Base-by-base conservation (phyloP, 768 basidiomycete species). In the Amanita molliuscula region DNA sequence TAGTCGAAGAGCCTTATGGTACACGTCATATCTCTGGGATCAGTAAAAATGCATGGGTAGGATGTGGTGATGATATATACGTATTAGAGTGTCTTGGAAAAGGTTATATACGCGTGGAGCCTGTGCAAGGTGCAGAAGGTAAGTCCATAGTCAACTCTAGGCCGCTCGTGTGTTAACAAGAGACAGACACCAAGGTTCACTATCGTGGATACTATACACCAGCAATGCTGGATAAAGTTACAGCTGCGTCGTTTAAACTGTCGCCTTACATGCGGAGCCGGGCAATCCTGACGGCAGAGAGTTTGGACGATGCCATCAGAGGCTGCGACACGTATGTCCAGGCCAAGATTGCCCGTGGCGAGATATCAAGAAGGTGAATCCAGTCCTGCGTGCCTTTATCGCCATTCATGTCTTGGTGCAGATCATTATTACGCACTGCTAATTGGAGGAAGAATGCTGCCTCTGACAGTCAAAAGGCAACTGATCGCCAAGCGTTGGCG, bases 11-110 rank as follows among this genome's bases (percentile, higher is more conserved):
- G 31, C 70, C 68, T 18, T 75, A 75, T 3, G 78, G 77, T 10
- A 69, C 69, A 23, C 76, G 82, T 10, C 76, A 82, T 55, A 68
- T 87, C 15, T 54, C 64, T 16, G 63, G 62, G 20, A 51, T 85
- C 35, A 90, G 81, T 54, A 64, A 58, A 16, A 72, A 77, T 55
- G 78, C 85, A 4, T 92, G 92, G 92, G 83, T 95, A 6, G 78
- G 79, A 2, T 89, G 87, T 57, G 88, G 90, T 6, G 68, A 71
- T 3, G 74, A 80, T 31, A 62, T 78, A 13, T 87, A 84, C 62
- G 76, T 94, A 6, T 69, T 94, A 2, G 85, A 89, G 59, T 81
- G 82, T 54, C 63, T 88, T n/a, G 78, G 77, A 10, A 76, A 74
- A 53, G 88, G 89, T 1, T 72, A 75, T 56, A 67, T 92, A 44